Conservation (phyloP, 2,329 filamentous ascomycete species). For the Lachnellula arida region DNA sequence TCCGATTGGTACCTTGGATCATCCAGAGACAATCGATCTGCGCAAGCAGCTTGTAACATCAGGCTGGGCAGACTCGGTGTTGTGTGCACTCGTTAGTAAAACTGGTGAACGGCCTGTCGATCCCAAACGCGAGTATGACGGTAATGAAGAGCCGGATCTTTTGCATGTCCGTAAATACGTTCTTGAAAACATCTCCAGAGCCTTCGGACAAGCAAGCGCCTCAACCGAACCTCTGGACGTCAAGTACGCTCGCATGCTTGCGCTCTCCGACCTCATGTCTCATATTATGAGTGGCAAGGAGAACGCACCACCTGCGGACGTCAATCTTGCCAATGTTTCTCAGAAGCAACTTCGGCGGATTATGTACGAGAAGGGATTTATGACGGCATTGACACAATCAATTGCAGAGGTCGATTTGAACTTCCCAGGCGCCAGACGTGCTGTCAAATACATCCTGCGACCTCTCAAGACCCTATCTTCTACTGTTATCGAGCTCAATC, state of each 20-base stretch:
- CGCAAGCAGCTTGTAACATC: slow-evolving; percentile 88
- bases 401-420: slow-evolving; percentile 95
- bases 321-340: slow-evolving; percentile 45
- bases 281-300: slow-evolving; percentile 83
- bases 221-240: slow-evolving; percentile 76
- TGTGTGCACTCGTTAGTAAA: slow-evolving; percentile 83
- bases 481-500: slow-evolving; percentile 82
- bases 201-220: slow-evolving; percentile 80
- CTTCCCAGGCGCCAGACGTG: slow-evolving; percentile 86
- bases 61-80: slow-evolving; percentile 75
- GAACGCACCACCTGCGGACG: slow-evolving; percentile 39
- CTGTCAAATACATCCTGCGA: slow-evolving; percentile 92
- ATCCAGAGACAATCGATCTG: slow-evolving; percentile 67
- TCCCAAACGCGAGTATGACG: slow-evolving; percentile 53
- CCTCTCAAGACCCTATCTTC: slow-evolving; percentile 83
- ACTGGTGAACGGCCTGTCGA: slow-evolving; percentile 71
- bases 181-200: slow-evolving; percentile 84
- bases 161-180: slow-evolving; percentile 93
- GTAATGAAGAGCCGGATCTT: slow-evolving; percentile 77
- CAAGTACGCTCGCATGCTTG: slow-evolving; percentile 84
- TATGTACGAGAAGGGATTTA: slow-evolving; percentile 98
- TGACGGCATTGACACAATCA: slow-evolving; percentile 80
- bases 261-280: slow-evolving; percentile 85
- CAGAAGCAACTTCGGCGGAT: slow-evolving; percentile 83
- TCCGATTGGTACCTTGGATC: slow-evolving; percentile 57